Evolutionary conservation across 257 asterid genomes (phyloP), one percentile per base, ranked within the genome.

Genomic region (Penstemon davidsonii): DNA sequence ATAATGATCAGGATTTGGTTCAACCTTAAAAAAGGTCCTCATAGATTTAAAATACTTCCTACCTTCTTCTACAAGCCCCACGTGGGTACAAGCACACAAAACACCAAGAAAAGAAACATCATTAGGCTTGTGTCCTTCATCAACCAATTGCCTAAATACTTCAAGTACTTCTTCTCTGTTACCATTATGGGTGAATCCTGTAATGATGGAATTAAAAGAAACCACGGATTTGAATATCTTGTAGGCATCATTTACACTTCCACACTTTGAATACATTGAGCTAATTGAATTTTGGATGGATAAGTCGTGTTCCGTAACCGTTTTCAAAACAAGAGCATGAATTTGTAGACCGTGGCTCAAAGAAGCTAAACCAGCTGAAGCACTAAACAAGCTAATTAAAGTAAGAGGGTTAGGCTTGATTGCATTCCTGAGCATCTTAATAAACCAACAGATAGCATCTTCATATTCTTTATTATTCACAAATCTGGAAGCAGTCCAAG

Each of bases 241-340:
- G 75, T 64, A 68, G 62, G 98, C 90, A 51, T 82, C 88, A 6
- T 73, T 67, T 67, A 84, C 59, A 66, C 75, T 73, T 57, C 95
- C 97, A 66, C 86, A 82, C 62, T 85, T 88, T 0, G 95, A 82
- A 81, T 88, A 91, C 91, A 88, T 85, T 12, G 97, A 85, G 59
- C 84, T 66, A 1, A 91, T 84, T 44, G 98, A 80, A 57, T 85
- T 91, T 78, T 89, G 94, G 62, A 87, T 55, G 62, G 87, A 80
- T 64, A 85, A 55, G 62, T 85, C 85, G 40, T 70, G 65, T 79
- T 76, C 90, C 86, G 81, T 70, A 43, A 75, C 38, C 81, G 77
- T 19, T 81, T 89, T 89, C 33, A 79, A 62, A 65, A 69, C 76
- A 47, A 62, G 72, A 43, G 88, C 83, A 70, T 91, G 98, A 18